Evolutionary conservation across 495 filamentous ascomycete species (phyloP).

Genomic region (Hypomontagnella submonticulosa): DNA sequence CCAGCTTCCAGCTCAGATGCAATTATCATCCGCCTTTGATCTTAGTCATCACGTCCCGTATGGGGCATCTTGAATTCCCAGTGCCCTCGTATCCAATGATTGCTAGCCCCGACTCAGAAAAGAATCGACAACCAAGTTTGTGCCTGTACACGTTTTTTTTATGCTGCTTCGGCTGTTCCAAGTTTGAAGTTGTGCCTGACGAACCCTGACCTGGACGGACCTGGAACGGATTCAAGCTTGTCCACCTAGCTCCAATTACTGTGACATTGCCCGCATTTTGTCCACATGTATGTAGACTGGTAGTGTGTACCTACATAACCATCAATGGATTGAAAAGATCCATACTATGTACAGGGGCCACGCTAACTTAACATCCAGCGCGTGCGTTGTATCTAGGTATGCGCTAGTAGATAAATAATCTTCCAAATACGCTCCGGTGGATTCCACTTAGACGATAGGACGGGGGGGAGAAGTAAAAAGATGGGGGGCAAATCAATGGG

Average conservation of each 20-base stretch:
- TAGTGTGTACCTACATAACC: constrained; percentile 15
- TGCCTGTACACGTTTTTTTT: constrained; percentile 25
- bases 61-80: not conserved
- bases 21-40: constrained; percentile 7
- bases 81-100: constrained; percentile 12
- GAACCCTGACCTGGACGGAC: constrained; percentile 21
- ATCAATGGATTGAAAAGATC: no score
- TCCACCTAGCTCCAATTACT: constrained; percentile 7
- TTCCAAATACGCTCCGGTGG: constrained; percentile 33
- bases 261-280: no score
- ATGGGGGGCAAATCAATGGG: constrained; percentile 25
- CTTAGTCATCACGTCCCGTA: constrained; percentile 1
- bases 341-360: constrained; percentile 23
- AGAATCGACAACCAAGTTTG: constrained; percentile 21
- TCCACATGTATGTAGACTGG: not conserved
- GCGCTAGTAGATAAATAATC: constrained; percentile 12
- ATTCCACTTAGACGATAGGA: constrained; percentile 33
- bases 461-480: constrained; percentile 9
- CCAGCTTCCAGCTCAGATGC: constrained; percentile 10
- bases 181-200: constrained; percentile 39
- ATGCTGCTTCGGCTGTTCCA: constrained; percentile 35
- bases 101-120: constrained; percentile 13
- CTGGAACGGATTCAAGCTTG: constrained; percentile 15
- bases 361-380: constrained; percentile 37
- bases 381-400: constrained; percentile 18